These are phyloP conservation scores for Sarocladiaceae sp. DNA, from an alignment of 2,329 filamentous ascomycete species.

Conservation along the genomic window DNA sequence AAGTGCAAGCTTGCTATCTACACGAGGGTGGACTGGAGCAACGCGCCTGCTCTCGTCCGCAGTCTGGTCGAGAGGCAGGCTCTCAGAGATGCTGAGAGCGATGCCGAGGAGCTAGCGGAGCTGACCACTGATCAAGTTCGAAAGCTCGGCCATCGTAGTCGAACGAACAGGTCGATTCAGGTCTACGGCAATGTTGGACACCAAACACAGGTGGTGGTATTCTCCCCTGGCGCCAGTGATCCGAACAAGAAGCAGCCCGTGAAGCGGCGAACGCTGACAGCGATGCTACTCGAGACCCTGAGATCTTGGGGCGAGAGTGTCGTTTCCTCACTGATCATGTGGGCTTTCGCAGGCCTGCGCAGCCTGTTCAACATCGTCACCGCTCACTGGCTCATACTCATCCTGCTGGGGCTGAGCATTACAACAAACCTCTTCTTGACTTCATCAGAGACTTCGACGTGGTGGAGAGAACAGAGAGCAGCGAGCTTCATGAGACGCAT, in stretches of 20 bases:
- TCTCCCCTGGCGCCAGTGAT: slow-evolving; percentile 46
- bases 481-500: slow-evolving; percentile 75
- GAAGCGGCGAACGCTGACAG: slow-evolving; percentile 57
- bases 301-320: slow-evolving; percentile 73
- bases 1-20: slow-evolving; percentile 89
- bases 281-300: slow-evolving; percentile 68
- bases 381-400: slow-evolving; percentile 71
- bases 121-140: slow-evolving; percentile 74
- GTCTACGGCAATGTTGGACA: slow-evolving; percentile 75
- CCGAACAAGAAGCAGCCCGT: slow-evolving; percentile 53
- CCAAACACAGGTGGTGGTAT: slow-evolving; percentile 59
- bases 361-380: slow-evolving; percentile 64
- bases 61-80: slow-evolving; percentile 66
- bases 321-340: slow-evolving; percentile 72
- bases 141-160: slow-evolving; percentile 67
- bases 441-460: slow-evolving; percentile 67
- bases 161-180: slow-evolving; percentile 72
- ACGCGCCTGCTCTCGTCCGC: slow-evolving; percentile 57
- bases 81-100: slow-evolving; percentile 67
- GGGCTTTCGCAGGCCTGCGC: slow-evolving; percentile 62
- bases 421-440: slow-evolving; percentile 72
- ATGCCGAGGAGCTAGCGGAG: slow-evolving; percentile 71
- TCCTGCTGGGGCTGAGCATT: slow-evolving; percentile 63
- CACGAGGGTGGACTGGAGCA: slow-evolving; percentile 82
- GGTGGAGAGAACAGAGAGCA: slow-evolving; percentile 83